Base-by-base conservation (phyloP, 2,329 filamentous ascomycete genomes). In the Colletotrichum ledebouriae region DNA sequence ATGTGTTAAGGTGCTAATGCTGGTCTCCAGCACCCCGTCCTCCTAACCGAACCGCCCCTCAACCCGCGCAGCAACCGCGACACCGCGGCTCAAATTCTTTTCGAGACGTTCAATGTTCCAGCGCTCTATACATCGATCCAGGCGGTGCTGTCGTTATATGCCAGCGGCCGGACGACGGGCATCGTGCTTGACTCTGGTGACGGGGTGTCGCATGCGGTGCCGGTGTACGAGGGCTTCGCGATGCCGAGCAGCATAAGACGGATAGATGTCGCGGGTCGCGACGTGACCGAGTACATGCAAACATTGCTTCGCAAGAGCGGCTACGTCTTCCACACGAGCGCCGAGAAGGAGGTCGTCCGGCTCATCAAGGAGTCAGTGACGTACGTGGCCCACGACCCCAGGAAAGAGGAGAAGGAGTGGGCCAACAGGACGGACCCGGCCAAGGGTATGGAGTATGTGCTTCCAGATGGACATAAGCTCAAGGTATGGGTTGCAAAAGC, bases 51-150 rank as follows among this genome's bases (percentile, higher is more conserved):
- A 81, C 94, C 96, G 57, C 96, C 96, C 46, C 85, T 99, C 73
- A 99, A 99, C 81, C 96, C 96, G 39, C 91, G 94, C 79, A 91
- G 92, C 79, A 98, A 99, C 82, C 93, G 96, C 77, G 96, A 99
- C 78, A 97, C 91, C 7, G 96, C 96, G 44, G 96, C 96, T 47
- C 96, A 99, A 80, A 97, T 99, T 72, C 89, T 99, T 64, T 99
- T 99, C 81, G 96, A 99, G 83, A 97, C 95, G 2, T 98, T 98
- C 86, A 98, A 98, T 78, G 95, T 98, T 11, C 96, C 96, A 12
- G 96, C 96, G 4, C 86, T 98, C 52, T 97, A 98, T 83, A 97
- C 94, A 63, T 98, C 94, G 2, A 97, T 99, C 73, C 96, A 99
- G 84, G 96, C 96, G 1, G 94, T 98, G 20, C 88, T 99, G 64